A percentile compares a stretch with the other conserved stretches of the same genome.
These are phyloP conservation scores for Agaricus blazei DNA, from an alignment of 768 basidiomycete genomes.

Conservation along the genomic window DNA sequence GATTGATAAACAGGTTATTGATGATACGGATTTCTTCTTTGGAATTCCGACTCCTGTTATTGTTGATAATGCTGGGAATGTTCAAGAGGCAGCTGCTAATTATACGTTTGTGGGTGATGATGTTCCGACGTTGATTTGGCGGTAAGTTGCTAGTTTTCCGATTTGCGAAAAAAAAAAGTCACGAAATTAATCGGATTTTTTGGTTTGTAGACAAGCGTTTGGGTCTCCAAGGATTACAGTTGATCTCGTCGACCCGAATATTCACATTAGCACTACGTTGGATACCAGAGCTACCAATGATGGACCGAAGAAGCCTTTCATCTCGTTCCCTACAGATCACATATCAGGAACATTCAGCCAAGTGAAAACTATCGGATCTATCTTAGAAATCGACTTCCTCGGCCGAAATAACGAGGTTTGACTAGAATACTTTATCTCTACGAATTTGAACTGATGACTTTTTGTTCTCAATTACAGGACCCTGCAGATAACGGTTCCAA, in stretches of 20 bases:
- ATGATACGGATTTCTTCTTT: slow-evolving; percentile 41
- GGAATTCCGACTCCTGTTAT: slow-evolving; percentile 37
- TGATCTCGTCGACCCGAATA: slow-evolving; percentile 42
- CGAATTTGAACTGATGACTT: neutral
- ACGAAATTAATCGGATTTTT: neutral
- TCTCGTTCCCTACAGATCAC: slow-evolving; percentile 34
- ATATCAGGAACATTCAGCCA: slow-evolving; percentile 33
- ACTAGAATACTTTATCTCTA: too few species aligned
- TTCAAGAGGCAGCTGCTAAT: slow-evolving; percentile 32
- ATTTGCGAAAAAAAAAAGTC: neutral
- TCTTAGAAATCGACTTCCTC: slow-evolving; percentile 42
- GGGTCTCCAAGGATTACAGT: slow-evolving; percentile 42
- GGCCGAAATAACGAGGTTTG: slow-evolving; percentile 40
- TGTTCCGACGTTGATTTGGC: slow-evolving; percentile 32
- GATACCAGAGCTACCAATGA: slow-evolving; percentile 19
- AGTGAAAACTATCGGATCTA: slow-evolving; percentile 38
- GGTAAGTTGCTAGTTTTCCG: slow-evolving; percentile 17
- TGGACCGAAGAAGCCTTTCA: slow-evolving; percentile 18
- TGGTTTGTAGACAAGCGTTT: slow-evolving; percentile 24
- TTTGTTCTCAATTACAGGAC: slow-evolving; percentile 12
- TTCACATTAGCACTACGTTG: slow-evolving; percentile 35
- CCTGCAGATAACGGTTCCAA: slow-evolving; percentile 25
- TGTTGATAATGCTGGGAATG: slow-evolving; percentile 30
- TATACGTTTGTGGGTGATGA: slow-evolving; percentile 39
- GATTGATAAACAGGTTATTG: slow-evolving; percentile 43